These are phyloP conservation scores for Venturiaceae sp. DNA, from an alignment of 2,329 filamentous ascomycete genomes.

Conservation along the genomic window DNA sequence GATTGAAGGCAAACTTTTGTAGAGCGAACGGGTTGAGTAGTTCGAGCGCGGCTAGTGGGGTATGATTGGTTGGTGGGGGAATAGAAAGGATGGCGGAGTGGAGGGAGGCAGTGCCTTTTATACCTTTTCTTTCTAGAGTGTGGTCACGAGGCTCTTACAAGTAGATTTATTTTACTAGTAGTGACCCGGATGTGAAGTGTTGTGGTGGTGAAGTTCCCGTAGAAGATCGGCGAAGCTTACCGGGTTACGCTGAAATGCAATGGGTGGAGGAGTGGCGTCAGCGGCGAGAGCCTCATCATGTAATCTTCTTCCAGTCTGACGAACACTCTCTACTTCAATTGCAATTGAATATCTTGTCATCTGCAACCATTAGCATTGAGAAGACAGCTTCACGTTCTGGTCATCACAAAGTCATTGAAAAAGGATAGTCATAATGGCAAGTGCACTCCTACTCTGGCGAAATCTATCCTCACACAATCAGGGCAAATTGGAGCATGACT, in stretches of 20 bases:
- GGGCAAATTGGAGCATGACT: slow-evolving; percentile 47
- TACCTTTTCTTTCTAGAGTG: not conserved
- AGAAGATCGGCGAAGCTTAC: not conserved
- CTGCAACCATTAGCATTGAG: too few species aligned
- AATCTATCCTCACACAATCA: not conserved
- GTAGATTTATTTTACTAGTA: too few species aligned
- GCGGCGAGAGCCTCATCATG: too few species aligned
- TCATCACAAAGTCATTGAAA: too few species aligned
- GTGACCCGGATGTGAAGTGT: too few species aligned
- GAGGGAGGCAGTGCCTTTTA: slow-evolving; percentile 7
- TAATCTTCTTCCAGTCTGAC: too few species aligned
- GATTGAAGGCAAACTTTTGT: too few species aligned
- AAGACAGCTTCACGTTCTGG: too few species aligned
- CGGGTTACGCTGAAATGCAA: not conserved
- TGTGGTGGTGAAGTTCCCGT: not conserved
- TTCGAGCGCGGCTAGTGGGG: not conserved
- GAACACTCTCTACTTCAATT: too few species aligned
- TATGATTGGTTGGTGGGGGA: not conserved
- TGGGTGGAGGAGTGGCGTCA: not conserved
- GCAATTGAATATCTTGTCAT: too few species aligned
- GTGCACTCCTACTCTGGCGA: not conserved
- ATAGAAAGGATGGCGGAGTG: slow-evolving; percentile 8
- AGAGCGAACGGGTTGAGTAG: too few species aligned
- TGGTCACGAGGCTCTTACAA: not conserved
- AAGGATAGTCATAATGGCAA: not conserved